These are phyloP conservation scores for Trichothecium sympodiale DNA, from an alignment of 2,329 filamentous ascomycete genomes.

Conservation along the genomic window DNA sequence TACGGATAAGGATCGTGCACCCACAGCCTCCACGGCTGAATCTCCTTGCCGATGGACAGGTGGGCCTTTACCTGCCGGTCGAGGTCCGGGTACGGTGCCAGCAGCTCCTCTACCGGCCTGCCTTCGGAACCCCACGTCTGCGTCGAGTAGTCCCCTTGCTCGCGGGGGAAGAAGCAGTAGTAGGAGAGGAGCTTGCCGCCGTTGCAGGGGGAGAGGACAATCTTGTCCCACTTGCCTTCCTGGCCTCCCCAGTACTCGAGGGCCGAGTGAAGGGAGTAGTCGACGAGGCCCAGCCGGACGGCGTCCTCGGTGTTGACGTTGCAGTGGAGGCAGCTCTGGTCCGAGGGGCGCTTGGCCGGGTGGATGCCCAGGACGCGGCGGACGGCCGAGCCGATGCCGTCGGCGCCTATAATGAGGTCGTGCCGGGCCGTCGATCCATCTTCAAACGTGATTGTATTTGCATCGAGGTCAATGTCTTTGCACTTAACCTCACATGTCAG, in stretches of 20 bases:
- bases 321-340: constrained; percentile 51
- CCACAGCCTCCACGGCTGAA: constrained; percentile 52
- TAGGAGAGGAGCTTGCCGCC: constrained; percentile 53
- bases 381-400: constrained; percentile 57
- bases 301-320: constrained; percentile 54
- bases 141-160: constrained; percentile 44
- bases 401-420: constrained; percentile 52
- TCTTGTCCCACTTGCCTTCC: constrained; percentile 54
- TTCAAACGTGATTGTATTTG: constrained; percentile 37
- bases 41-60: constrained; percentile 48
- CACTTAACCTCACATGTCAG: too few relatives aligned
- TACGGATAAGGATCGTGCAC: constrained; percentile 53
- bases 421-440: constrained; percentile 39
- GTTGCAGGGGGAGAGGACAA: constrained; percentile 59
- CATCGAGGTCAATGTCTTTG: constrained; percentile 38
- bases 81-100: constrained; percentile 48
- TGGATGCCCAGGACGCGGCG: constrained; percentile 52
- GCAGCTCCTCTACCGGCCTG: constrained; percentile 43
- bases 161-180: constrained; percentile 57
- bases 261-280: constrained; percentile 49
- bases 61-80: constrained; percentile 46
- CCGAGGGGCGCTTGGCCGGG: constrained; percentile 47
- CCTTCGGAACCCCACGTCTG: constrained; percentile 48
- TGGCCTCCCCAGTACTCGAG: constrained; percentile 63
- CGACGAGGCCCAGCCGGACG: constrained; percentile 45